A percentile compares a stretch with the other conserved stretches of the same genome.
These are phyloP conservation scores for Podaxis pistillaris DNA, from an alignment of 768 basidiomycete genomes.

Conservation along the genomic window DNA sequence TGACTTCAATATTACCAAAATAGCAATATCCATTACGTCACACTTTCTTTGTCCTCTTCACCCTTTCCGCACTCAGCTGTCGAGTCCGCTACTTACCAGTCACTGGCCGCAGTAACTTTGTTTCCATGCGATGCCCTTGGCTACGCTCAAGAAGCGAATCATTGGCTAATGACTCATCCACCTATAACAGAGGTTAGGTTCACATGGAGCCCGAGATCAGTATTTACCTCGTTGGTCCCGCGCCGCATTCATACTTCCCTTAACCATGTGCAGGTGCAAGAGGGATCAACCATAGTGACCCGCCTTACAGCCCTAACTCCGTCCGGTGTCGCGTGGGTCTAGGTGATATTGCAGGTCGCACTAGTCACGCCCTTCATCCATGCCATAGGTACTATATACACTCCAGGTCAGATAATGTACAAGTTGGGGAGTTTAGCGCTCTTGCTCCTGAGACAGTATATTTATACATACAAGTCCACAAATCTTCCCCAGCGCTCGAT, in stretches of 20 bases:
- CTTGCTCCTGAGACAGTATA: neutral
- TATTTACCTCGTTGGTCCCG: neutral
- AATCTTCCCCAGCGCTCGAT: conserved; percentile 79
- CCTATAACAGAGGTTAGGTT: no score
- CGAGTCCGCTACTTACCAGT: no score
- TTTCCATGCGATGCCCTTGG: no score
- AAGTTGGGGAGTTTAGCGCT: neutral
- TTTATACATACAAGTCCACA: conserved; percentile 41
- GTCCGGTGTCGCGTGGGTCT: neutral
- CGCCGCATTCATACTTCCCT: neutral
- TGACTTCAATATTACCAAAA: neutral
- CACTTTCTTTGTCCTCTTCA: no score
- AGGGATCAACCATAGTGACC: neutral
- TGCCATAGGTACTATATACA: neutral
- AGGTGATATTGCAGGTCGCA: neutral
- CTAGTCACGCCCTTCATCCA: neutral
- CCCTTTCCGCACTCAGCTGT: no score
- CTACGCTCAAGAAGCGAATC: no score
- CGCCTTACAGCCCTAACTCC: neutral
- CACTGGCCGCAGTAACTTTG: no score
- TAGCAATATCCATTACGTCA: no score
- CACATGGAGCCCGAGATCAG: neutral
- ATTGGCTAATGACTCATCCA: no score
- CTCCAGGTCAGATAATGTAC: neutral
- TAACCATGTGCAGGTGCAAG: neutral